Conservation (phyloP, 768 basidiomycete genomes). For the Pleurotus ostreatus region DNA sequence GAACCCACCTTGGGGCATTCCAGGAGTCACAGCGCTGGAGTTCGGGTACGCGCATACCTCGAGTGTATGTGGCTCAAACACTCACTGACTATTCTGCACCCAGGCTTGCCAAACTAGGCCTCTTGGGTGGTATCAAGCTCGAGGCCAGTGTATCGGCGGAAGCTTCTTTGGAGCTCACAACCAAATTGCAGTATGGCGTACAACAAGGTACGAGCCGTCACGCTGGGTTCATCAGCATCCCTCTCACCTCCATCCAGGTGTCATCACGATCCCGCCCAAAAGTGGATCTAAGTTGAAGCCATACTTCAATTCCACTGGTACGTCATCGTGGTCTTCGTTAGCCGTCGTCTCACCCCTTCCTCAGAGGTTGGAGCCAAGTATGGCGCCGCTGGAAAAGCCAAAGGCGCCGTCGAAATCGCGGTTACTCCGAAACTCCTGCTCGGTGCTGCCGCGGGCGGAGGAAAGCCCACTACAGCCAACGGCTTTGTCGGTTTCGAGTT, state of each 20-base stretch:
- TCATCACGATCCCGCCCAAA: neutral
- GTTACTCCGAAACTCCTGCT: constrained; percentile 1
- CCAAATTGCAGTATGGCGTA: neutral
- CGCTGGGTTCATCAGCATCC: neutral
- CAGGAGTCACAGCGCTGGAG: constrained; percentile 1
- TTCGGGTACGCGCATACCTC: neutral
- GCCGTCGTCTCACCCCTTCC: neutral
- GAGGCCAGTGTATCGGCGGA: neutral
- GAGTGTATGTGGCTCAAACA: neutral
- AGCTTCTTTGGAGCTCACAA: neutral
- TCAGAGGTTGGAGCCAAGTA: neutral
- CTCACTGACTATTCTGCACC: neutral
- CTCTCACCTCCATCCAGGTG: neutral
- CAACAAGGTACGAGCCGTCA: neutral
- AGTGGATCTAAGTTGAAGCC: neutral
- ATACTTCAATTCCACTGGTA: neutral
- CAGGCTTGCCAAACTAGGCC: constrained; percentile 1
- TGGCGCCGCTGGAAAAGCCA: neutral
- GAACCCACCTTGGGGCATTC: neutral
- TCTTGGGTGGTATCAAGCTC: neutral
- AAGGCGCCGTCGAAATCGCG: neutral
- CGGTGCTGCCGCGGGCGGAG: neutral
- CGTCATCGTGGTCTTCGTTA: neutral
- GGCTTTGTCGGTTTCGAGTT: constrained; percentile 1
- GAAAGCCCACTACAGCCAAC: neutral